These are phyloP conservation scores for Haplosporangium sp. DNA, from an alignment of 371 early-diverging fungal species.

Conservation along the genomic window DNA sequence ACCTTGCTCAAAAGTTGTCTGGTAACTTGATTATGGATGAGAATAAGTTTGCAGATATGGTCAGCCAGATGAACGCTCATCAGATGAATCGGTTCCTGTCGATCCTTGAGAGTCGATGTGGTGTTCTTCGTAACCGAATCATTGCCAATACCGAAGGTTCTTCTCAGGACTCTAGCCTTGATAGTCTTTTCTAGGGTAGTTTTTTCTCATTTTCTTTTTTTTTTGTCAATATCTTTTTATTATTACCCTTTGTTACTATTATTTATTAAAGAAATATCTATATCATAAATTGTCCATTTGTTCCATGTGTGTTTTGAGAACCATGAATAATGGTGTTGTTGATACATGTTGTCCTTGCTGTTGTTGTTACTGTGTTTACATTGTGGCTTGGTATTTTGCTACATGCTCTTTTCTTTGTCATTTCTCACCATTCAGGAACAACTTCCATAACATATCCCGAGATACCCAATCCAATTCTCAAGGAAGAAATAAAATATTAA, in stretches of 20 bases:
- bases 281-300: not conserved
- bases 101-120: constrained; percentile 60
- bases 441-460: too few relatives aligned
- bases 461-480: too few relatives aligned
- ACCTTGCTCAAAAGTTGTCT: constrained; percentile 23
- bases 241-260: too few relatives aligned
- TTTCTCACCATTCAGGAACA: too few relatives aligned
- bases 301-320: too few relatives aligned
- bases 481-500: too few relatives aligned
- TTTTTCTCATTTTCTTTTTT: constrained; percentile 1
- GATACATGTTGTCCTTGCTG: too few relatives aligned
- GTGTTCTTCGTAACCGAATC: constrained; percentile 39
- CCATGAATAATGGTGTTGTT: too few relatives aligned
- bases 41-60: constrained; percentile 57
- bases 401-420: not conserved
- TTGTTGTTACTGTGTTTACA: not conserved
- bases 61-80: constrained; percentile 63
- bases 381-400: constrained; percentile 2
- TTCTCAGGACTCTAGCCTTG: constrained; percentile 37
- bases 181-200: constrained; percentile 26
- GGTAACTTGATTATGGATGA: constrained; percentile 57
- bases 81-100: constrained; percentile 67
- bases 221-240: too few relatives aligned
- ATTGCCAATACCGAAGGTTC: constrained; percentile 43
- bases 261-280: not conserved